Conservation (phyloP, 257 asterid species). For the Salvia rosmarinus region DNA sequence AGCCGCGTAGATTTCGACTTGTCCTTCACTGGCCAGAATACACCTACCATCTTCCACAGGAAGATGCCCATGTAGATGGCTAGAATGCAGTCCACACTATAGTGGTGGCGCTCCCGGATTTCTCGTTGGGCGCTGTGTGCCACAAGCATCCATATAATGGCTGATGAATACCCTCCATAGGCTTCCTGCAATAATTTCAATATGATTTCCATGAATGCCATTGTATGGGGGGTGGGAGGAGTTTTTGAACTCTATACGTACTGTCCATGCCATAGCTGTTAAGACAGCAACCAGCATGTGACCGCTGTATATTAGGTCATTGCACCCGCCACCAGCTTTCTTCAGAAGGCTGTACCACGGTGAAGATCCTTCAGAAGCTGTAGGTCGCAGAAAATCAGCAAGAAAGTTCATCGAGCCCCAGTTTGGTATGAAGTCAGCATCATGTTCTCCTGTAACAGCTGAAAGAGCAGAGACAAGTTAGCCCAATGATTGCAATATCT, state of each 20-base stretch:
- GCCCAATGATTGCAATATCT: conserved; percentile 3
- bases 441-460: conserved; percentile 63
- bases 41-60: conserved; percentile 77
- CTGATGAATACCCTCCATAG: conserved; percentile 83
- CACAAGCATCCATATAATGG: conserved; percentile 79
- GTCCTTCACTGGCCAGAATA: conserved; percentile 80
- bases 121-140: conserved; percentile 94
- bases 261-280: conserved; percentile 99
- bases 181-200: conserved; percentile 69
- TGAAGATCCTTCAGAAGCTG: conserved; percentile 66
- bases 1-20: conserved; percentile 45
- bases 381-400: conserved; percentile 82
- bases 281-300: conserved; percentile 96
- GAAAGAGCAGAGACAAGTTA: conserved; percentile 37
- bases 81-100: conserved; percentile 79
- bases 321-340: conserved; percentile 95
- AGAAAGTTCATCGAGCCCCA: conserved; percentile 95
- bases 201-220: not conserved
- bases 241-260: conserved; percentile 34
- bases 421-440: conserved; percentile 66
- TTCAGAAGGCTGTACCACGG: conserved; percentile 84
- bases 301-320: conserved; percentile 92
- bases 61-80: conserved; percentile 94
- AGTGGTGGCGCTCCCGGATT: conserved; percentile 94
- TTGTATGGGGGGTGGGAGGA: not conserved